Base-by-base conservation (phyloP, 148 eudicot species). In the Agrostemma githago region DNA sequence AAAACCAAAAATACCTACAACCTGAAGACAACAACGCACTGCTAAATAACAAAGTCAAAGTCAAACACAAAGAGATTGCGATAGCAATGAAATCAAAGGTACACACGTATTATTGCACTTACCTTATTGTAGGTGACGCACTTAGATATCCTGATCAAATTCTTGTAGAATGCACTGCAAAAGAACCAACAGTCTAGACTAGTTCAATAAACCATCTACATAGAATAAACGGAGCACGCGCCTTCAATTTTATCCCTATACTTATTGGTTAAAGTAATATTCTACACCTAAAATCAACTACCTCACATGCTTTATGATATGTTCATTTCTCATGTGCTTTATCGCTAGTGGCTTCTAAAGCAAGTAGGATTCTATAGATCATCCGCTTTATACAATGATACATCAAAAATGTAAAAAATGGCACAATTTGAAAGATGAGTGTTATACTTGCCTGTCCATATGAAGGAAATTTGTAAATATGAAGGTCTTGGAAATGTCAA, bases 111-210 rank as follows among this genome's bases (percentile, higher is more conserved):
- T 44, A 60, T 44, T 39, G 41, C 62, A 71, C 4, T 56, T 69
- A 94, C 98, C 96, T 94, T 91, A 75, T 94, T 94, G 79, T 77
- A 85, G 17, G 98, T 94, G 72, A 94, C 93, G 79, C 98, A 92
- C 72, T 88, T 94, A 58, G 85, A 85, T 70, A 94, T 86, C 90
- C 67, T 94, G 72, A 90, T 89, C 93, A 90, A 89, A 80, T 94
- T 94, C 86, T 84, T 81, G 77, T 88, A 94, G 74, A 94, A 94
- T 11, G 84, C 74, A 67, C 98, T 94, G 89, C 77, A 82, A 59
- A 75, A 57, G 71, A 71, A 68, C 8, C 40, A 61, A 26, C 12
- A 43, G 67, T 54, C n/a, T 43, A 39, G 46, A 34, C 10, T 37
- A 54, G 75, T 58, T 59, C 40, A 2, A 59, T 65, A 69, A 10